These are phyloP conservation scores for Boletus patriciae DNA, from an alignment of 768 basidiomycete species.

Conservation along the genomic window DNA sequence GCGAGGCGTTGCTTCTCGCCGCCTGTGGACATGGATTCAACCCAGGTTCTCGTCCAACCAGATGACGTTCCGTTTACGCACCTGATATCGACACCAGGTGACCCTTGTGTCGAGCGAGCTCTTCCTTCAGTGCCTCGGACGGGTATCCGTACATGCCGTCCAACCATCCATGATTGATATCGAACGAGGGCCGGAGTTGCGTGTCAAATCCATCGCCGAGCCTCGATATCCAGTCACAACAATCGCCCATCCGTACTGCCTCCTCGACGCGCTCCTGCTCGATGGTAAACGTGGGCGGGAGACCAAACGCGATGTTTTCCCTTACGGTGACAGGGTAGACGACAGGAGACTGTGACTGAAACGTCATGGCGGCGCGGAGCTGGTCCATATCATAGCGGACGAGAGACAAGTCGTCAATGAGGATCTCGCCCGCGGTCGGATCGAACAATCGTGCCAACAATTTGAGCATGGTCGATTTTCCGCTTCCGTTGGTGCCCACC, in stretches of 20 bases:
- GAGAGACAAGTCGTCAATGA: constrained; percentile 45
- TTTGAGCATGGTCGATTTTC: constrained; percentile 42
- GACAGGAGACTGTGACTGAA: constrained; percentile 50
- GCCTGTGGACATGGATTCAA: constrained; percentile 17
- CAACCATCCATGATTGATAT: constrained; percentile 19
- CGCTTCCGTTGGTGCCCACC: constrained; percentile 32
- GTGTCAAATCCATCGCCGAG: constrained; percentile 32
- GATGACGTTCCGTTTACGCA: constrained; percentile 1
- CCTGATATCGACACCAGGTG: constrained; percentile 25
- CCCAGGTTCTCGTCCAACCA: constrained; percentile 5
- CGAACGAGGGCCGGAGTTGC: constrained; percentile 32
- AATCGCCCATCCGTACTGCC: constrained; percentile 36
- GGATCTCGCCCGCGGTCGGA: constrained; percentile 42
- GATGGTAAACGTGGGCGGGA: constrained; percentile 11
- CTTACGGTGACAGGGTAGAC: constrained; percentile 49
- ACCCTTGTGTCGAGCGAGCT: constrained; percentile 25
- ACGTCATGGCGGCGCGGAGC: constrained; percentile 45
- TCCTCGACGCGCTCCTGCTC: constrained; percentile 22
- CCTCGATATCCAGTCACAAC: constrained; percentile 34
- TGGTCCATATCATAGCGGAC: constrained; percentile 38
- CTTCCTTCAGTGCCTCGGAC: constrained; percentile 23
- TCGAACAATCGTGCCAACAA: constrained; percentile 52
- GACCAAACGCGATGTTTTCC: constrained; percentile 43
- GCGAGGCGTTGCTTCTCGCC: constrained; percentile 52
- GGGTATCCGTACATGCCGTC: constrained; percentile 20